Evolutionary conservation across 768 basidiomycete genomes (phyloP).

Genomic region (Mycena amicta): DNA sequence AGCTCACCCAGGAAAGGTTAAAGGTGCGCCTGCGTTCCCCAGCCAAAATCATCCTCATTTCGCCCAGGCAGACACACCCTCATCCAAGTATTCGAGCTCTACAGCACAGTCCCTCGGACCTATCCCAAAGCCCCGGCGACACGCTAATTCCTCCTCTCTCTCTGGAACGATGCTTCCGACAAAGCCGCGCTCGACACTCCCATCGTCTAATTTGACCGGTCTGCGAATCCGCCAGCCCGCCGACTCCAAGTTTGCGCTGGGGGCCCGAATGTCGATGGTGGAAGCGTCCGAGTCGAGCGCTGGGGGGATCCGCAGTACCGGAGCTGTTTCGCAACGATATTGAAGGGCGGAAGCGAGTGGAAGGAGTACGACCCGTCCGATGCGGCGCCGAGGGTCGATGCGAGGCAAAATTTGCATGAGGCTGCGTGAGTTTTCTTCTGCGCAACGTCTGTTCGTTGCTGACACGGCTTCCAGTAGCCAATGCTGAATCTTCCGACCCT

Average conservation of each 20-base stretch:
- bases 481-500: slow-evolving; percentile 59
- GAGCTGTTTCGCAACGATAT: slow-evolving; percentile 43
- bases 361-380: slow-evolving; percentile 53
- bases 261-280: slow-evolving; percentile 61
- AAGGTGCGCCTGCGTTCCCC: slow-evolving; percentile 37
- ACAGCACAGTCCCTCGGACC: slow-evolving; percentile 67
- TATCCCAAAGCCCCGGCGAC: slow-evolving; percentile 61
- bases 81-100: slow-evolving; percentile 74
- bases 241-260: slow-evolving; percentile 66
- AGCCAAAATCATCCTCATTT: not conserved
- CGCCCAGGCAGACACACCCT: slow-evolving; percentile 62
- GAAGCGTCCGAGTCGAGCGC: slow-evolving; percentile 55
- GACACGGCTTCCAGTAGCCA: slow-evolving; percentile 34
- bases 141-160: slow-evolving; percentile 56
- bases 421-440: slow-evolving; percentile 49
- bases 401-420: slow-evolving; percentile 64
- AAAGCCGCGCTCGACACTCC: slow-evolving; percentile 55
- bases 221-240: slow-evolving; percentile 74
- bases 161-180: slow-evolving; percentile 53
- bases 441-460: slow-evolving; percentile 10
- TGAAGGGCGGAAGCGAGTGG: slow-evolving; percentile 49
- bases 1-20: slow-evolving; percentile 47
- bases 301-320: slow-evolving; percentile 54
- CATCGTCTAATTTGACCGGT: slow-evolving; percentile 77
- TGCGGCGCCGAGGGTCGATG: slow-evolving; percentile 46